Conservation (phyloP, 2,329 filamentous ascomycete genomes). For the Diaporthe eres region DNA sequence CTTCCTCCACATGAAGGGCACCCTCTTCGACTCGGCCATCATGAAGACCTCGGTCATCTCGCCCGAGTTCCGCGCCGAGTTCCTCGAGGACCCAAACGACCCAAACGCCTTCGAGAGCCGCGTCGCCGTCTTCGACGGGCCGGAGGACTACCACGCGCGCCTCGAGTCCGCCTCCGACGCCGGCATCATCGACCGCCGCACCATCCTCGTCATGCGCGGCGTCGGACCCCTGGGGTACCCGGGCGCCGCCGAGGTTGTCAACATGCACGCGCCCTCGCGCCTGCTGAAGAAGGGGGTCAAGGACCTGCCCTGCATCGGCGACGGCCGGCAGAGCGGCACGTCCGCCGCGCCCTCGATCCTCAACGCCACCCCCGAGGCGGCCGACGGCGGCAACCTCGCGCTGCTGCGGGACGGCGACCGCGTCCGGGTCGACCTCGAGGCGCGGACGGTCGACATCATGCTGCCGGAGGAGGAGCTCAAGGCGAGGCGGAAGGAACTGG, state of each 20-base stretch:
- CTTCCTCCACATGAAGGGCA: slow-evolving; percentile 64
- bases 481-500: slow-evolving; percentile 54
- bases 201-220: slow-evolving; percentile 64
- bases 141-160: slow-evolving; percentile 61
- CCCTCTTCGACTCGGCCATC: slow-evolving; percentile 64
- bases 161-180: slow-evolving; percentile 53
- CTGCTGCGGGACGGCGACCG: slow-evolving; percentile 64
- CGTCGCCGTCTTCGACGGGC: slow-evolving; percentile 65
- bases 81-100: slow-evolving; percentile 60
- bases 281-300: slow-evolving; percentile 61
- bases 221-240: slow-evolving; percentile 64
- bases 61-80: slow-evolving; percentile 58
- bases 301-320: slow-evolving; percentile 65
- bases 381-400: slow-evolving; percentile 66
- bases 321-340: slow-evolving; percentile 69
- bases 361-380: slow-evolving; percentile 69
- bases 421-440: slow-evolving; percentile 64
- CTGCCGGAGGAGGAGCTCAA: slow-evolving; percentile 55
- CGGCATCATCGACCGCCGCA: slow-evolving; percentile 56
- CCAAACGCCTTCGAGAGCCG: slow-evolving; percentile 63
- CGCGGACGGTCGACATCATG: slow-evolving; percentile 63
- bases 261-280: slow-evolving; percentile 63
- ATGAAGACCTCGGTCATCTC: slow-evolving; percentile 68
- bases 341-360: slow-evolving; percentile 68
- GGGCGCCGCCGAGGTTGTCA: slow-evolving; percentile 65